A percentile compares a stretch with the other conserved stretches of the same genome.
These are phyloP conservation scores for Mycena floridula DNA, from an alignment of 768 basidiomycete genomes.

Conservation along the genomic window DNA sequence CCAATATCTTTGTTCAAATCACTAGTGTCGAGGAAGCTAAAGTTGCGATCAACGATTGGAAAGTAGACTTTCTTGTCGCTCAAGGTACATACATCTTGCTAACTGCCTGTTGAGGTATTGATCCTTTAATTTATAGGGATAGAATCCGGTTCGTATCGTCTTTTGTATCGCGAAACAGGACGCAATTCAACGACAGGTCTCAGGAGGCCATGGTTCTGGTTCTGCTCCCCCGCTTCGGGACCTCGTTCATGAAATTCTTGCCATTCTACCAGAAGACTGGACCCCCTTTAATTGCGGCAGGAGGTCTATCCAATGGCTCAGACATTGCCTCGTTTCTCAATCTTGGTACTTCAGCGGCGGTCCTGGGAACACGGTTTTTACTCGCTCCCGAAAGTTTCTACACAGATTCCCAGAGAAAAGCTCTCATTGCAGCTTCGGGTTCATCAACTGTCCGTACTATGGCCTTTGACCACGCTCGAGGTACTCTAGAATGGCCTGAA, in stretches of 20 bases:
- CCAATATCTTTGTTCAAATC: conserved; percentile 62
- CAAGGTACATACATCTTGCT: conserved; percentile 49
- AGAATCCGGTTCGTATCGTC: too few relatives aligned
- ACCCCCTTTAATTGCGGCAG: conserved; percentile 65
- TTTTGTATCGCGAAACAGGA: too few relatives aligned
- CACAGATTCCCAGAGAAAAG: conserved; percentile 43
- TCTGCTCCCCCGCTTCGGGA: conserved; percentile 54
- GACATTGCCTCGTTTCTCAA: conserved; percentile 62
- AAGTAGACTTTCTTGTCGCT: conserved; percentile 67
- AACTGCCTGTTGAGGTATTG: conserved; percentile 3
- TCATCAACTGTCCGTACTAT: conserved; percentile 47
- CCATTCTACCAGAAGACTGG: conserved; percentile 31
- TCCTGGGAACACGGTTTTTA: conserved; percentile 72
- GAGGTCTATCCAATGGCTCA: conserved; percentile 59
- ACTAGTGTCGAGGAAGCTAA: conserved; percentile 53
- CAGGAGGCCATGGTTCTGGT: conserved; percentile 70
- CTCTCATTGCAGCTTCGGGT: conserved; percentile 41
- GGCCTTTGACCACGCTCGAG: conserved; percentile 57
- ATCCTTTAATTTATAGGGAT: conserved; percentile 38
- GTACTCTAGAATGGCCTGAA: conserved; percentile 51
- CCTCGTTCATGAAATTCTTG: conserved; percentile 50
- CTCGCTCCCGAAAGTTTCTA: conserved; percentile 62
- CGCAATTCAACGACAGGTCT: too few relatives aligned
- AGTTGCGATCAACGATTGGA: conserved; percentile 57
- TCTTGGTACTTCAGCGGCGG: conserved; percentile 63